Percentiles rank a stretch among this genome's conserved stretches.
These are phyloP conservation scores for Aspergillus homomorphus DNA, from an alignment of 495 filamentous ascomycete species.

Conservation along the genomic window DNA sequence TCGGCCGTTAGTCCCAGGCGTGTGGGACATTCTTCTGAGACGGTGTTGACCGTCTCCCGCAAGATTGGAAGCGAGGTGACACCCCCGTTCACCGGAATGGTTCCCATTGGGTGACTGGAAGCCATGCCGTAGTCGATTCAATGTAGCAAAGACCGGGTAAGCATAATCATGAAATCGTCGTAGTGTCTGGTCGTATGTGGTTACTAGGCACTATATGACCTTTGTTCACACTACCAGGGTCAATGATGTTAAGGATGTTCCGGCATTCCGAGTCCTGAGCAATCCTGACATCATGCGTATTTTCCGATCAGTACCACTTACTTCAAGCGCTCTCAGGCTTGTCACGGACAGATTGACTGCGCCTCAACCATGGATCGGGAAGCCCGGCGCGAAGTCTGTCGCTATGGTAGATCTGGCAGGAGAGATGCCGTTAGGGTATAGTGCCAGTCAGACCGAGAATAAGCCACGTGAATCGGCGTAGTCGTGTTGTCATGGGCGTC, in stretches of 20 bases:
- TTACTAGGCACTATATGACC: constrained; percentile 3
- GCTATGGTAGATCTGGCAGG: background rate
- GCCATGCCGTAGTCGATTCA: constrained; percentile 19
- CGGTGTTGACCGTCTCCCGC: constrained; percentile 33
- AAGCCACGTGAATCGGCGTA: constrained; percentile 14
- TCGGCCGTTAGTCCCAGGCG: constrained; percentile 32
- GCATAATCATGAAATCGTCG: background rate
- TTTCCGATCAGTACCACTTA: background rate
- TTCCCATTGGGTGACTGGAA: constrained; percentile 12
- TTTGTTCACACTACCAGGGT: constrained; percentile 3
- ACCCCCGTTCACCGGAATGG: constrained; percentile 16
- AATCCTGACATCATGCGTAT: constrained; percentile 24
- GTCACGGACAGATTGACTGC: constrained; percentile 8
- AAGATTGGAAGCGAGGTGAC: constrained; percentile 22
- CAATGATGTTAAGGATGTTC: background rate
- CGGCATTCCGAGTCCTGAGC: constrained; percentile 1
- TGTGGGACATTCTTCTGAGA: constrained; percentile 37
- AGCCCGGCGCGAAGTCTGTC: constrained; percentile 2
- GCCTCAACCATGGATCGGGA: constrained; percentile 7
- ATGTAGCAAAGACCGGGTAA: background rate
- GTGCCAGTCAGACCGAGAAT: background rate
- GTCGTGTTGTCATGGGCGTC: constrained; percentile 23
- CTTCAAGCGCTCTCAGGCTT: background rate
- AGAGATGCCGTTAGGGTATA: background rate
- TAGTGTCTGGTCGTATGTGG: background rate